A percentile compares a stretch with the other conserved stretches of the same genome.
phyloP scores from a whole-genome alignment of 306 rosid genomes.

The Vigna hirtella region DNA sequence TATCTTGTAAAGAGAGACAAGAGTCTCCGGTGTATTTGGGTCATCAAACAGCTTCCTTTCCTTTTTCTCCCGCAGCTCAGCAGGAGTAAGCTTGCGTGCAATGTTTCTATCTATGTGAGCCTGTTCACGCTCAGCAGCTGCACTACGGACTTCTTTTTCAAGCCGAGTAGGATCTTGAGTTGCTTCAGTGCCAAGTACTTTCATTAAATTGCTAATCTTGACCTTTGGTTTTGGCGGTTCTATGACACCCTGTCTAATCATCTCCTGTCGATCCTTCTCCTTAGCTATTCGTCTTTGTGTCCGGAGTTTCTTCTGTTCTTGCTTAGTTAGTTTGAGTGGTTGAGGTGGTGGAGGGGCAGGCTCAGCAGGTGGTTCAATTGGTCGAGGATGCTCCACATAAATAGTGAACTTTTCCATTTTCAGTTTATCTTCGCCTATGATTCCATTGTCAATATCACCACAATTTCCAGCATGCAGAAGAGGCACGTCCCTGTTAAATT shows the following conservation, averaged over 20 bases:
- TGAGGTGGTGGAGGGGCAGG: constrained; percentile 99
- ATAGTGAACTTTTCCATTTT: constrained; percentile 76
- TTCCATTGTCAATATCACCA: constrained; percentile 58
- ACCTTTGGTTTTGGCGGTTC: constrained; percentile 98
- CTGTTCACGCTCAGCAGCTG: constrained; percentile 98
- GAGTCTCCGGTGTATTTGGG: constrained; percentile 64
- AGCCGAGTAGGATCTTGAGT: constrained; percentile 98
- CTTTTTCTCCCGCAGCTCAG: constrained; percentile 96
- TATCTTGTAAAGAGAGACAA: constrained; percentile 82
- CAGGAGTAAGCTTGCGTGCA: constrained; percentile 97
- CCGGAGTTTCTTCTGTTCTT: constrained; percentile 95
- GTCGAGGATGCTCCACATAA: constrained; percentile 96
- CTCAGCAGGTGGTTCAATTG: constrained; percentile 95
- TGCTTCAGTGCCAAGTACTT: constrained; percentile 97
- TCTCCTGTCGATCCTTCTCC: constrained; percentile 95
- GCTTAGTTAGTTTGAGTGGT: constrained; percentile 92
- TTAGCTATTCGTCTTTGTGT: constrained; percentile 91
- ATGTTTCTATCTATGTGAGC: constrained; percentile 96
- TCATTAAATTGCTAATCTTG: constrained; percentile 93
- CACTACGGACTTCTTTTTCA: constrained; percentile 92
- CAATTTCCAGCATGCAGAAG: constrained; percentile 75
- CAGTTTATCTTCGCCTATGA: constrained; percentile 56
- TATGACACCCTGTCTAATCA: constrained; percentile 94
- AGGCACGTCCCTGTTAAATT: constrained; percentile 68
- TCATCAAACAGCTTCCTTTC: constrained; percentile 92